A percentile compares a stretch with the other conserved stretches of the same genome.
Conservation (phyloP, 2,329 filamentous ascomycete genomes). For the Botrytis elliptica region DNA sequence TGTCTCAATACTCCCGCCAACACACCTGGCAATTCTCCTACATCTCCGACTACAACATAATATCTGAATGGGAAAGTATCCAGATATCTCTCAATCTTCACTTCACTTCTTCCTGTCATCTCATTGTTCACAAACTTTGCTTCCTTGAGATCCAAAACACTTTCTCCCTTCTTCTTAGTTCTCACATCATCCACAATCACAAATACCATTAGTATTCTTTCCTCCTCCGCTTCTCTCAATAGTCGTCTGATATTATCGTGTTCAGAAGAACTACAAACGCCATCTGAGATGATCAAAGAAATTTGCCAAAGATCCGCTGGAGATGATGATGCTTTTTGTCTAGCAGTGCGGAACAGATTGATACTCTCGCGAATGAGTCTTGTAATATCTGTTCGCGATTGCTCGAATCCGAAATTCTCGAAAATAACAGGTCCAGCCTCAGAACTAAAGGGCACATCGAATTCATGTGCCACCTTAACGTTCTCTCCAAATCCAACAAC, state of each 20-base stretch:
- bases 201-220: constrained; percentile 97
- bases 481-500: constrained; percentile 85
- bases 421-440: constrained; percentile 83
- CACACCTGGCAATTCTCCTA: constrained; percentile 86
- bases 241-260: constrained; percentile 81
- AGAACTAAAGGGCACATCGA: constrained; percentile 76
- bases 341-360: constrained; percentile 75
- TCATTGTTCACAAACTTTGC: constrained; percentile 74
- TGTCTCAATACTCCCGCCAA: constrained; percentile 85
- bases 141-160: constrained; percentile 84
- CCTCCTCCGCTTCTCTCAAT: constrained; percentile 83
- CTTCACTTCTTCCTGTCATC: constrained; percentile 56
- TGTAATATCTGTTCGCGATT: constrained; percentile 82
- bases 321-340: constrained; percentile 50
- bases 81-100: constrained; percentile 86
- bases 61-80: constrained; percentile 97
- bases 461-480: constrained; percentile 81
- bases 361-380: constrained; percentile 76
- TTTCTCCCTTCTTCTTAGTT: constrained; percentile 54
- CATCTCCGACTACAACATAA: constrained; percentile 90
- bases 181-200: constrained; percentile 79
- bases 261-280: constrained; percentile 77
- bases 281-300: constrained; percentile 88
- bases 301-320: constrained; percentile 89
- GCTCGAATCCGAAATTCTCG: constrained; percentile 79